A percentile compares a stretch with the other conserved stretches of the same genome.
These are phyloP conservation scores for Kwoniella botswanensis DNA, from an alignment of 768 basidiomycete species.

Conservation along the genomic window DNA sequence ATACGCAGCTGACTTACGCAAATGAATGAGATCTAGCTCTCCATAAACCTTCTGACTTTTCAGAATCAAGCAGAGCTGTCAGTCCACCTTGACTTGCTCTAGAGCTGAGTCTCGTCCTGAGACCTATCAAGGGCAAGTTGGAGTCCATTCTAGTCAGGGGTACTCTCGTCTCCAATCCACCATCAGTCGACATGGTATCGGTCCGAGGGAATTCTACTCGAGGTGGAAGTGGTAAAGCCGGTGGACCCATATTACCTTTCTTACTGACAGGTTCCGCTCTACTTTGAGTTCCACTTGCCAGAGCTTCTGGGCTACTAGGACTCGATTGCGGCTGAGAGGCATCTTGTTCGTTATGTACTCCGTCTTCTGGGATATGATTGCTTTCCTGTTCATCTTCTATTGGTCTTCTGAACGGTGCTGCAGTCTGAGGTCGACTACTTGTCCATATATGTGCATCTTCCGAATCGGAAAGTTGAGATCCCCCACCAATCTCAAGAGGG, in stretches of 20 bases:
- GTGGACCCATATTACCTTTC: conserved; percentile 26
- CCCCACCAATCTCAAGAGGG: conserved; percentile 28
- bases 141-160: conserved; percentile 36
- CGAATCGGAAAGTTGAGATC: conserved; percentile 38
- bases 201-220: conserved; percentile 39
- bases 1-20: conserved; percentile 66
- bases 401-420: conserved; percentile 59
- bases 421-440: conserved; percentile 39
- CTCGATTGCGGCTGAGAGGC: neutral
- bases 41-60: conserved; percentile 63
- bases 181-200: conserved; percentile 45
- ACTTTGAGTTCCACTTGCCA: neutral
- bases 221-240: conserved; percentile 4
- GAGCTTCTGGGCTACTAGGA: neutral
- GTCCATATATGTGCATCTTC: conserved; percentile 45
- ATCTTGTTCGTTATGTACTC: neutral
- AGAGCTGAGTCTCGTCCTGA: conserved; percentile 46
- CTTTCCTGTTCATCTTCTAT: conserved; percentile 58
- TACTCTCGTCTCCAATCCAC: conserved; percentile 26
- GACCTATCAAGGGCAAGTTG: conserved; percentile 41
- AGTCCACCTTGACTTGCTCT: conserved; percentile 48
- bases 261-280: conserved; percentile 7
- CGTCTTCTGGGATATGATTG: conserved; percentile 17
- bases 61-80: conserved; percentile 48
- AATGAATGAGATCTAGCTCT: conserved; percentile 85